Evolutionary conservation across 306 rosid species (phyloP).

Genomic region (Albizia julibrissin): DNA sequence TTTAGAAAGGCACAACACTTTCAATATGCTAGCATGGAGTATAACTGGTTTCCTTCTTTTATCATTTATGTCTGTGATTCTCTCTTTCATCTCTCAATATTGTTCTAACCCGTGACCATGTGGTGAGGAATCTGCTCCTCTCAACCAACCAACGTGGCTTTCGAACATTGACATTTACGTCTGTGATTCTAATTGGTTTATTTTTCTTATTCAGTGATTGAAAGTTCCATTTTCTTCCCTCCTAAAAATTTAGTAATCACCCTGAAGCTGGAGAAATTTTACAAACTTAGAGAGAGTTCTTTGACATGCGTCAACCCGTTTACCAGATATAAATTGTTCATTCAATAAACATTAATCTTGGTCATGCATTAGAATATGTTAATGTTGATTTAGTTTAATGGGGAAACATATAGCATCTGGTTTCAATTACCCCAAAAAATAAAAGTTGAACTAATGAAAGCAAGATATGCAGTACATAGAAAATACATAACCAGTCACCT

Average conservation of each 20-base stretch:
- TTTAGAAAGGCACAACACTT: neutral
- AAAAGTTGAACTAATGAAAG: neutral
- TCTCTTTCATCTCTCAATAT: no score
- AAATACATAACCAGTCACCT: constrained; percentile 7
- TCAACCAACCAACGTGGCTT: no score
- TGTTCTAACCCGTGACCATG: no score
- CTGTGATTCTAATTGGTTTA: neutral
- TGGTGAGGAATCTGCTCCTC: no score
- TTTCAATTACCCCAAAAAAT: neutral
- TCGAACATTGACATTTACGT: no score
- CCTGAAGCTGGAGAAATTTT: neutral
- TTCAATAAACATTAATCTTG: neutral
- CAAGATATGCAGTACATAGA: neutral
- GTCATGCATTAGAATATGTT: neutral
- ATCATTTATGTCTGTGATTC: neutral
- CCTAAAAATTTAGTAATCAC: neutral
- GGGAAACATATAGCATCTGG: neutral
- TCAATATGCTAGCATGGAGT: neutral
- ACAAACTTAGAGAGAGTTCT: neutral
- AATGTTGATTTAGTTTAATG: neutral
- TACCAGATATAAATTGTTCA: neutral
- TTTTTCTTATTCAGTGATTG: neutral
- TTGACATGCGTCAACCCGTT: neutral
- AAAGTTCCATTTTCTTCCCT: neutral
- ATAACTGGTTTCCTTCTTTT: neutral